phyloP scores from a whole-genome alignment of 495 filamentous ascomycete genomes.

The Penicillium coprophilum region DNA sequence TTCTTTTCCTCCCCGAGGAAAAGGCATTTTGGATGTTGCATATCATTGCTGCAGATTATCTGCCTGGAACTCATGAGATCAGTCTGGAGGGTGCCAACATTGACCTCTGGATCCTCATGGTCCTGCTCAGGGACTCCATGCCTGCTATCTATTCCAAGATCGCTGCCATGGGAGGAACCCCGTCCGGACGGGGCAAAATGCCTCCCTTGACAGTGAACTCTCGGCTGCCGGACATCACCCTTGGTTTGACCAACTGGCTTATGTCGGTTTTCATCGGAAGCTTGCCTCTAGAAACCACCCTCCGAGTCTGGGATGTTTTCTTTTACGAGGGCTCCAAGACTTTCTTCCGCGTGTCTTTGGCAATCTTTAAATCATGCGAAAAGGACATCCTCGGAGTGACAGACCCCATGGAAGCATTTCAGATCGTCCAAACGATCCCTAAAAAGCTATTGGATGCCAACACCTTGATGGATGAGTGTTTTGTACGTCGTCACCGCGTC shows the following conservation, averaged over 20 bases:
- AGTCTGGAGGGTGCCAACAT: conserved; percentile 91
- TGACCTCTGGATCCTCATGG: conserved; percentile 93
- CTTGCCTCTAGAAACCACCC: conserved; percentile 82
- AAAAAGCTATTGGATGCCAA: conserved; percentile 79
- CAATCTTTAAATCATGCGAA: conserved; percentile 91
- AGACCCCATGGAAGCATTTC: conserved; percentile 95
- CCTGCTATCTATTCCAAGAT: conserved; percentile 88
- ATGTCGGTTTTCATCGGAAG: conserved; percentile 96
- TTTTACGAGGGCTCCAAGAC: conserved; percentile 96
- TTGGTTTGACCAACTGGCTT: conserved; percentile 97
- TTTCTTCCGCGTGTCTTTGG: conserved; percentile 88
- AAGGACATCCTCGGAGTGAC: conserved; percentile 72
- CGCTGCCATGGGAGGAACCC: conserved; percentile 65
- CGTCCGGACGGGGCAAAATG: conserved; percentile 40
- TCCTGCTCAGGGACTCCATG: conserved; percentile 74
- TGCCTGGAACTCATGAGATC: conserved; percentile 90
- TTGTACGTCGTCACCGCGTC: conserved; percentile 75
- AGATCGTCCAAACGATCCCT: conserved; percentile 89
- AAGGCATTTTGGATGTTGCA: conserved; percentile 94
- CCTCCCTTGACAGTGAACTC: conserved; percentile 51
- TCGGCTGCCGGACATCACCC: conserved; percentile 81
- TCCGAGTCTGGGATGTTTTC: conserved; percentile 93
- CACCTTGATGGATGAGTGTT: conserved; percentile 74
- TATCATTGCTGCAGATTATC: conserved; percentile 82
- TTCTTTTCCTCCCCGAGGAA: conserved; percentile 89